phyloP scores from a whole-genome alignment of 208 protist species.

The Trypanosoma mega region DNA sequence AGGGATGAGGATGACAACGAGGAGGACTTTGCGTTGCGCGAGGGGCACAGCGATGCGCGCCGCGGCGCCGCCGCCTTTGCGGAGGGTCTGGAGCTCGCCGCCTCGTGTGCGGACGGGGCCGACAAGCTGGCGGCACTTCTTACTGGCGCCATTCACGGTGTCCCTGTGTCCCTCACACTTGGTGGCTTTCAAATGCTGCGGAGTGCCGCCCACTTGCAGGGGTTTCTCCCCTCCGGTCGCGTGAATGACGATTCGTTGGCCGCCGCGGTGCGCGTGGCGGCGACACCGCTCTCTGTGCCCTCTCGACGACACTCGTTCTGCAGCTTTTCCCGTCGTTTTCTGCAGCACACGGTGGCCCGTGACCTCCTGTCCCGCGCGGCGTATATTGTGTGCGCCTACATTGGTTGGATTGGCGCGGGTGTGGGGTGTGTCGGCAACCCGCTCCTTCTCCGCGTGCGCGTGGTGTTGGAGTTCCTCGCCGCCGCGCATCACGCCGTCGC shows the following conservation, averaged over 20 bases:
- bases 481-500: constrained; percentile 67
- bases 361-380: constrained; percentile 55
- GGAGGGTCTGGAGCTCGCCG: constrained; percentile 35
- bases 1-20: neutral
- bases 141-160: constrained; percentile 20
- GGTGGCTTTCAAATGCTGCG: constrained; percentile 46
- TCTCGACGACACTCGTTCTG: constrained; percentile 41
- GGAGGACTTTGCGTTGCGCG: no score
- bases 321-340: constrained; percentile 59
- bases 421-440: constrained; percentile 27
- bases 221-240: constrained; percentile 44
- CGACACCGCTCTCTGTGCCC: constrained; percentile 1
- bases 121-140: constrained; percentile 37
- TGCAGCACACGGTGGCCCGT: constrained; percentile 51
- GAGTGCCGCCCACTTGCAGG: constrained; percentile 56
- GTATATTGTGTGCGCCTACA: constrained; percentile 49
- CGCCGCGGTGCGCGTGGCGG: constrained; percentile 29
- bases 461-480: constrained; percentile 46
- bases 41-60: neutral
- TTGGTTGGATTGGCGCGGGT: constrained; percentile 47
- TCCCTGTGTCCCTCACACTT: constrained; percentile 16
- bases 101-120: constrained; percentile 28
- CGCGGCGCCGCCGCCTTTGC: constrained; percentile 19
- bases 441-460: constrained; percentile 28
- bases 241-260: constrained; percentile 23